These are phyloP conservation scores for Blastocystis sp. DNA, from an alignment of 352 stramenopile species.

Conservation along the genomic window DNA sequence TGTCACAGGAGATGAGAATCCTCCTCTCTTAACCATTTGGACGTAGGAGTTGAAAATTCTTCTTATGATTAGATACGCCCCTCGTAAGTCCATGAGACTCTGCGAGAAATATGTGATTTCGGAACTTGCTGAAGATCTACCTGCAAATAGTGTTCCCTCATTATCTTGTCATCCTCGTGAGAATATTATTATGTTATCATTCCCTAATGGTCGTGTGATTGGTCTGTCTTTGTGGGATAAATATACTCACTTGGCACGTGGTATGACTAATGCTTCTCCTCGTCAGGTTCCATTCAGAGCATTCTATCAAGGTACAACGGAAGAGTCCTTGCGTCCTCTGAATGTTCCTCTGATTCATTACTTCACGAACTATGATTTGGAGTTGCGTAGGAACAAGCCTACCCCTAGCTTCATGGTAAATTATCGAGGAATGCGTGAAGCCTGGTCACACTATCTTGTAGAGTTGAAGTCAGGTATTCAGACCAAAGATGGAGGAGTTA, in stretches of 20 bases:
- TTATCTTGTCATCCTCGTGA: conserved; percentile 59
- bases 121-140: conserved; percentile 11
- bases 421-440: conserved; percentile 58
- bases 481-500: background rate
- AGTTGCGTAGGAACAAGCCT: conserved; percentile 51
- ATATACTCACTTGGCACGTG: conserved; percentile 52
- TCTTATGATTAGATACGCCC: conserved; percentile 22
- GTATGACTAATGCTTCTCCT: conserved; percentile 51
- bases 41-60: background rate
- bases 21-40: conserved; percentile 27
- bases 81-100: conserved; percentile 40
- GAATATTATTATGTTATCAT: conserved; percentile 60
- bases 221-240: conserved; percentile 61
- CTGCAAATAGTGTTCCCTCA: background rate
- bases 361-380: conserved; percentile 62
- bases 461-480: conserved; percentile 14
- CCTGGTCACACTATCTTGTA: conserved; percentile 58
- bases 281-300: conserved; percentile 49
- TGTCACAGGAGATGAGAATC: conserved; percentile 15
- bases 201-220: conserved; percentile 52
- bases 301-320: conserved; percentile 57
- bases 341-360: conserved; percentile 47
- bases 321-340: conserved; percentile 34
- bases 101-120: conserved; percentile 39
- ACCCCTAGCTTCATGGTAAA: conserved; percentile 54